Percentiles rank a stretch among this genome's conserved stretches.
phyloP scores from a whole-genome alignment of 1,284 basidiomycete genomes.

The Rhodotorula sp. region DNA sequence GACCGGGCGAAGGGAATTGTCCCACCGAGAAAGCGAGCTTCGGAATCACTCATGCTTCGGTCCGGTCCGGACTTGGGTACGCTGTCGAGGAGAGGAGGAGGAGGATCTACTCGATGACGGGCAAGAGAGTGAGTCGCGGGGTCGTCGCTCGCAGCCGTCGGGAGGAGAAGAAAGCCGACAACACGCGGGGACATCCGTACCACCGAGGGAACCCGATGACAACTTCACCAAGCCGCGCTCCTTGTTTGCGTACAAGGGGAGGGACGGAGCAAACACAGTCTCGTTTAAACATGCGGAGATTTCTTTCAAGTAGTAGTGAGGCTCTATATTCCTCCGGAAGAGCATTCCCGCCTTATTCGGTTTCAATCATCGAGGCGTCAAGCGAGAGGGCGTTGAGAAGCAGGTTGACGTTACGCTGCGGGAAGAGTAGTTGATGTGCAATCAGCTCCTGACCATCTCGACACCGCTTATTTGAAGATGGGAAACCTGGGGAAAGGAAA shows the following conservation, averaged over 20 bases:
- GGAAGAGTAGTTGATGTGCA: background rate
- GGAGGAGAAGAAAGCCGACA: no score
- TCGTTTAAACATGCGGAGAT: background rate
- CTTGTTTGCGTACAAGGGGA: no score
- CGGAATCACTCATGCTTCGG: no score
- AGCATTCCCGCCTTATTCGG: conserved; percentile 8
- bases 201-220: background rate
- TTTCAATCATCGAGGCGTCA: conserved; percentile 57
- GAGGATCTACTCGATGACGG: no score
- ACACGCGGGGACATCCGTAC: background rate
- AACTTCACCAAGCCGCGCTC: background rate
- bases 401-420: conserved; percentile 68
- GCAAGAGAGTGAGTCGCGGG: no score
- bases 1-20: no score
- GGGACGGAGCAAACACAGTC: background rate
- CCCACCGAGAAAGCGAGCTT: no score
- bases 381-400: conserved; percentile 79
- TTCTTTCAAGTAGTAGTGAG: background rate
- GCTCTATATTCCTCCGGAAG: no score
- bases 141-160: no score
- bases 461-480: background rate
- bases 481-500: no score
- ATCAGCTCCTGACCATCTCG: background rate
- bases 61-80: no score
- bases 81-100: no score